Evolutionary conservation across 768 basidiomycete genomes (phyloP), one percentile per base, ranked within the genome.

Genomic region (Clitopilus hobsonii): DNA sequence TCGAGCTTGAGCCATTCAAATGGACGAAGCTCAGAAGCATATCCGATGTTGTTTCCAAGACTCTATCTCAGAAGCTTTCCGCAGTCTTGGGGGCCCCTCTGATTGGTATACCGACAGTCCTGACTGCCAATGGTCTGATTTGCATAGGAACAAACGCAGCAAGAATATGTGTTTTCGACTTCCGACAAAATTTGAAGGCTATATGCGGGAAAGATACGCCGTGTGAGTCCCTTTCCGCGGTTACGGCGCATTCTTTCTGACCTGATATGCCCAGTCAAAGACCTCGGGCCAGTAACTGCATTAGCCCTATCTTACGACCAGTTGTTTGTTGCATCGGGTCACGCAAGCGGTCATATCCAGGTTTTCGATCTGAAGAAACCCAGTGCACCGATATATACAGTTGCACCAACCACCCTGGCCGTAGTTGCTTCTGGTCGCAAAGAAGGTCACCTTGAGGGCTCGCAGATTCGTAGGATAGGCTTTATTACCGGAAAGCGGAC

Each of bases 401-500:
- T 91, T 16, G 62, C 82, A 16, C 90, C 94, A 1, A 89, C 85
- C 2, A 81, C 86, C 29, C 65, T 88, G 29, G 67, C 81, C 47
- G 77, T 81, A n/a, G 80, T 95, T 18, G 67, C 80, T n/a, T 81
- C 87, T 10, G 89, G 91, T 24, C 72, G 91, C 58, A 84, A 91
- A 65, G 89, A 97, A 72, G 89, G 97, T 16, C 91, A 99, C 67
- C 71, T 98, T 16, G 68, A 74, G 22, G 89, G 89, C 10, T 88
- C 91, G 1, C 80, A 82, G 14, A 94, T 99, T 49, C 74, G 89
- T 55, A 88, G 77, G 64, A 72, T 99, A 38, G 86, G 83, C 25
- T 99, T 99, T 64, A 82, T 98, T 6, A 94, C 91, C 11, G 88
- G 86, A 18, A 80, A 96, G 36, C 96, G 97, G 62, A 98, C 97